Conservation (phyloP, 306 rosid species). For the Betula pendula region DNA sequence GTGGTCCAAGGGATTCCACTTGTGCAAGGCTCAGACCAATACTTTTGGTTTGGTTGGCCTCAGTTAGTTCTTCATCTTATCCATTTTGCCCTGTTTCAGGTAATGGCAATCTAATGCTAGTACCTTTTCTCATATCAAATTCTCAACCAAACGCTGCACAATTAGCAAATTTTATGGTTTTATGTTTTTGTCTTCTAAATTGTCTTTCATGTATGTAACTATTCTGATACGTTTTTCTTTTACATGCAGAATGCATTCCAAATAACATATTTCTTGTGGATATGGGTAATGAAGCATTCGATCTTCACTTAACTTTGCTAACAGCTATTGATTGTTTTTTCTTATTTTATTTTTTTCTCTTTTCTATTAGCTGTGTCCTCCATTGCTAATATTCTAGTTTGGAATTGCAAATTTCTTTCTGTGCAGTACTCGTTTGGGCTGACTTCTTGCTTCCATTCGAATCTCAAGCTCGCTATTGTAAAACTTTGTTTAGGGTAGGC, state of each 20-base stretch:
- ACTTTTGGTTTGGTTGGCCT: constrained; percentile 94
- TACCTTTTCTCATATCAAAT: background rate
- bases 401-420: constrained; percentile 22
- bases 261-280: constrained; percentile 72
- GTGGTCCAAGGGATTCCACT: constrained; percentile 97
- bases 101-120: constrained; percentile 14
- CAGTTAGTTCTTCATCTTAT: constrained; percentile 85
- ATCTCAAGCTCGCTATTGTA: constrained; percentile 47
- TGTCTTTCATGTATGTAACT: constrained; percentile 17
- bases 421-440: constrained; percentile 76
- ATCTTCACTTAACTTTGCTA: constrained; percentile 16
- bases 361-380: background rate
- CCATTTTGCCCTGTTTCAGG: constrained; percentile 96
- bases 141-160: background rate
- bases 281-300: constrained; percentile 70
- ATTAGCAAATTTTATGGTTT: background rate
- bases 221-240: constrained; percentile 27
- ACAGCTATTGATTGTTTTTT: constrained; percentile 2
- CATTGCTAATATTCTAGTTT: constrained; percentile 15
- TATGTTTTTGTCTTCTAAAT: background rate
- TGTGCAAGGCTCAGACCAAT: constrained; percentile 82
- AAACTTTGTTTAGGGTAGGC: constrained; percentile 75
- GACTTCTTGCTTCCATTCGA: constrained; percentile 69
- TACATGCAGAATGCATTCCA: constrained; percentile 88
- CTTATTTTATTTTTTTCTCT: background rate